Conservation (phyloP, 371 early-diverging fungal species). For the Basidiobolus meristosporus region DNA sequence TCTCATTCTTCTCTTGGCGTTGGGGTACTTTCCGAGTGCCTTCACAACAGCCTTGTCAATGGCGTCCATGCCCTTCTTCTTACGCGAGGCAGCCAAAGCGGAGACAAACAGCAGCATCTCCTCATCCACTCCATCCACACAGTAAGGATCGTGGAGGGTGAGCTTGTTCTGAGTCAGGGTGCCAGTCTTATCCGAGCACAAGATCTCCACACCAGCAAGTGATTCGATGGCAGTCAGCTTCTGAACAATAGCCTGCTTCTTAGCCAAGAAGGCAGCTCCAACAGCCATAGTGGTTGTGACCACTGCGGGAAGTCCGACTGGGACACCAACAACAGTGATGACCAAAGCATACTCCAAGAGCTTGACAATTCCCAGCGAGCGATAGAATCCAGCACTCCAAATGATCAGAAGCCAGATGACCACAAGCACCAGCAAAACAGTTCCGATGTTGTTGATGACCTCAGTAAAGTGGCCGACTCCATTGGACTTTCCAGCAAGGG, state of each 20-base stretch:
- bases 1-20: no score
- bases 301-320: slow-evolving; percentile 89
- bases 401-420: slow-evolving; percentile 6
- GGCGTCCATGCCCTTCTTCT: slow-evolving; percentile 49
- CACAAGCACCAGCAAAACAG: no score
- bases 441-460: no score
- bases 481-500: slow-evolving; percentile 60
- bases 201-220: slow-evolving; percentile 75
- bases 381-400: neutral
- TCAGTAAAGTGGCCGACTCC: no score
- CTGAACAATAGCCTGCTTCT: slow-evolving; percentile 84
- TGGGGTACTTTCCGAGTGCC: no score
- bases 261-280: slow-evolving; percentile 76
- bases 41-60: slow-evolving; percentile 51
- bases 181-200: slow-evolving; percentile 94
- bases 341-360: slow-evolving; percentile 18
- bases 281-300: slow-evolving; percentile 91
- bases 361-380: neutral
- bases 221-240: slow-evolving; percentile 83
- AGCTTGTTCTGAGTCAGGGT: slow-evolving; percentile 87
- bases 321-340: slow-evolving; percentile 82
- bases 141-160: slow-evolving; percentile 37
- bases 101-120: slow-evolving; percentile 35
- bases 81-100: slow-evolving; percentile 30
- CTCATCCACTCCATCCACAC: slow-evolving; percentile 28